Base-by-base conservation (phyloP, 768 basidiomycete species). In the Kwoniella europaea region DNA sequence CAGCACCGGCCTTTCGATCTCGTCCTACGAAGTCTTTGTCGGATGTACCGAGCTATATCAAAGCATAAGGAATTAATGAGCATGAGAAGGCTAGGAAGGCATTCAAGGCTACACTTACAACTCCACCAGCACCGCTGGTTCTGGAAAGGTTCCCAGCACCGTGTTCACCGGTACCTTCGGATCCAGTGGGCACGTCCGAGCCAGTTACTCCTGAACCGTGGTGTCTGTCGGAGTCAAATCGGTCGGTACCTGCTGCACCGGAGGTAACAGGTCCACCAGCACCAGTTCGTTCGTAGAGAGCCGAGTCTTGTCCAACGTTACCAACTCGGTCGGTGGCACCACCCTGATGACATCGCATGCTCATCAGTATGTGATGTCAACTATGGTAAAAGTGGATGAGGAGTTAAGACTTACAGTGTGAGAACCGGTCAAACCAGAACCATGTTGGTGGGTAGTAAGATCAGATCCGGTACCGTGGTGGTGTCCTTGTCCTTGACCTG, bases 171-270 rank as follows among this genome's bases (percentile, higher is more conserved):
- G 58, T 41, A 27, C 56, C 57, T 18, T 61, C n/a, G 13, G 54
- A 10, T 54, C 27, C 18, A 56, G 42, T 60, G 22, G 67, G 15
- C 46, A 67, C 71, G 35, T 64, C 46, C 53, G 44, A 55, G 5
- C 70, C 71, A 22, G 65, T 60, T 27, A 41, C 29, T 24, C 57
- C 65, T 22, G 63, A 27, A 46, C 50, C 41, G 64, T 71, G 69
- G 43, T 60, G 59, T 67, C 70, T 29, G 70, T 71, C 71, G 16
- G 71, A 58, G 66, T 79, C 77, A 63, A 79, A 79, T 61, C 73
- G 57, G 74, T 80, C 79, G 53, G 76, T 77, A 35, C 74, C 75
- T 44, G 79, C 76, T 6, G 76, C 79, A 29, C 76, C 79, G 55
- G 27, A 15, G 18, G 76, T 77, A 13, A 42, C 56, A n/a, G 75